These are phyloP conservation scores for Eucalyptus erythrocorys DNA, from an alignment of 345 rosid species.

Conservation along the genomic window DNA sequence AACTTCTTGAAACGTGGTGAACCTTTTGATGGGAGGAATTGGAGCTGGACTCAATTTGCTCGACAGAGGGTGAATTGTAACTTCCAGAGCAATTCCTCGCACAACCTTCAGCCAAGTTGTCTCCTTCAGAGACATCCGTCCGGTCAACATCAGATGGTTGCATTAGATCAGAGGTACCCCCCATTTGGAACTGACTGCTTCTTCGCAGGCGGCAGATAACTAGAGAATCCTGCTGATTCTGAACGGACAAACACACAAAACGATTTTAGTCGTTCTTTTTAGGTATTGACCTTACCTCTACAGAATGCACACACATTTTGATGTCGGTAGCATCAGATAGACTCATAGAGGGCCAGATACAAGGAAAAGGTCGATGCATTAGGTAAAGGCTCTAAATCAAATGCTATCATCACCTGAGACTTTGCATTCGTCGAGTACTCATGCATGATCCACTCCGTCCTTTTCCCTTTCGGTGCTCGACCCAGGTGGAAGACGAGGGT, in stretches of 20 bases:
- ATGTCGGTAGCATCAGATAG: not conserved
- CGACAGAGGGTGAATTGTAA: constrained; percentile 4
- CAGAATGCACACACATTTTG: not conserved
- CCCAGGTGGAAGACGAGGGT: constrained; percentile 78
- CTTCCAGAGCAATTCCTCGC: constrained; percentile 19
- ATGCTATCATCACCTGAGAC: constrained; percentile 31
- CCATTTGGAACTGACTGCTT: constrained; percentile 1
- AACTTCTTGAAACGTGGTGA: not conserved
- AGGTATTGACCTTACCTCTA: not conserved
- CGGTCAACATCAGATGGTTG: constrained; percentile 11
- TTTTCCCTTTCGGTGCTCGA: constrained; percentile 70
- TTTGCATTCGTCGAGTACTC: constrained; percentile 49
- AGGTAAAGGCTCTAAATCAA: not conserved
- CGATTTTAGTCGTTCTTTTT: not conserved
- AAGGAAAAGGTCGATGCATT: not conserved
- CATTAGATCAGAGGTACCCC: not conserved
- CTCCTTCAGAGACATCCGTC: not conserved
- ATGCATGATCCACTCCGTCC: constrained; percentile 92
- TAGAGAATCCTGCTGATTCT: constrained; percentile 34
- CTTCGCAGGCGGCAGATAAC: constrained; percentile 73
- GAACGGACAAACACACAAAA: not conserved
- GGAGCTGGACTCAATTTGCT: not conserved
- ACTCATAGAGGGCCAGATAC: not conserved
- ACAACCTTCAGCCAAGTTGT: constrained; percentile 1
- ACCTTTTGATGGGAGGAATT: not conserved